A percentile compares a stretch with the other conserved stretches of the same genome.
These are phyloP conservation scores for Salvia splendens DNA, from an alignment of 257 asterid species.

Conservation along the genomic window DNA sequence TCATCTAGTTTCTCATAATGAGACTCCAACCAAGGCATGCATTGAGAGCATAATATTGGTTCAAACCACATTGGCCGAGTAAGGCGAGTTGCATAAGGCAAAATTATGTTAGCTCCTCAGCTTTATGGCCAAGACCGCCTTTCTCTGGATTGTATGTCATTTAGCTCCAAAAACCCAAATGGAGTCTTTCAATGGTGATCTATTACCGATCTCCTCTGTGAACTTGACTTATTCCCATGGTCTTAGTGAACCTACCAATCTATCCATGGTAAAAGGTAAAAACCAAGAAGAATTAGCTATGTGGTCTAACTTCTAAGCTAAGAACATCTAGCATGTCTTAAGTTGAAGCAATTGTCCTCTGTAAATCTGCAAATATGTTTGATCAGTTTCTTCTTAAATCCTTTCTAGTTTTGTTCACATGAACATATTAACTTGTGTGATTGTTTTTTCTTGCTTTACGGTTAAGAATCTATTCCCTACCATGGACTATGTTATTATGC, in stretches of 20 bases:
- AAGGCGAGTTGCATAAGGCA: background rate
- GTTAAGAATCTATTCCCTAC: background rate
- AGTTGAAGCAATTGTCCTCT: background rate
- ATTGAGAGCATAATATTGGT: too few species aligned
- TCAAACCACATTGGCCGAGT: too few species aligned
- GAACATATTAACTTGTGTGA: background rate
- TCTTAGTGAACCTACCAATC: background rate
- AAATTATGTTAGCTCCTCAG: background rate
- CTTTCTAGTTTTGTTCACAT: background rate
- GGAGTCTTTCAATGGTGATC: background rate
- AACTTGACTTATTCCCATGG: too few species aligned
- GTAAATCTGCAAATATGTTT: background rate
- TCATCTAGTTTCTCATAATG: background rate
- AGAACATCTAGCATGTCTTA: background rate
- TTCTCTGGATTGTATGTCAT: background rate
- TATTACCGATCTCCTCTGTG: background rate
- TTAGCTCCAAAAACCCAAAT: too few species aligned
- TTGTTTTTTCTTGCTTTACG: background rate
- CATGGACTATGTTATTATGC: slow-evolving; percentile 21
- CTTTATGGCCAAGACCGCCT: too few species aligned
- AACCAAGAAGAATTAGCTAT: background rate
- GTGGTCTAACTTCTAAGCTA: background rate
- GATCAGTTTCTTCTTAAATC: background rate
- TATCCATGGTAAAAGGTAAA: background rate
- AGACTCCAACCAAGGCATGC: background rate